phyloP scores from a whole-genome alignment of 306 rosid genomes.

The Citrullus mucosospermus region DNA sequence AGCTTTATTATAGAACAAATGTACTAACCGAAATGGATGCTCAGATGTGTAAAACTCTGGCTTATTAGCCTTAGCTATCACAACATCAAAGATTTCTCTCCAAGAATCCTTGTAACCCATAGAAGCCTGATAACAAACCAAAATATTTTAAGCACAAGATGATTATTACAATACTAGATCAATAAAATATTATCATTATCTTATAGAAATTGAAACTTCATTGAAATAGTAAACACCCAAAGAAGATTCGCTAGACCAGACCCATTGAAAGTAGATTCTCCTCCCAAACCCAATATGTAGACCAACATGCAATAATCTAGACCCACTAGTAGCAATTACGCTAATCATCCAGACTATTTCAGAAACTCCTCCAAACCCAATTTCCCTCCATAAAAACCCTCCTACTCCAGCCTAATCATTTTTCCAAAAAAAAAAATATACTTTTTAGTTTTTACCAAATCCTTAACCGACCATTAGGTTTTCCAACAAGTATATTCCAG shows the following conservation, averaged over 20 bases:
- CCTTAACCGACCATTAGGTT: neutral
- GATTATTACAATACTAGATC: neutral
- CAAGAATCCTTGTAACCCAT: conserved; percentile 54
- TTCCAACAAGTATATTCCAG: neutral
- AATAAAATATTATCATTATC: neutral
- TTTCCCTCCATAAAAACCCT: neutral
- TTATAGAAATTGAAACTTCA: neutral
- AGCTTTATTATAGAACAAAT: conserved; percentile 9
- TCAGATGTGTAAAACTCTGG: conserved; percentile 86
- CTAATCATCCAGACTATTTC: neutral
- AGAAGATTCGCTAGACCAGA: neutral
- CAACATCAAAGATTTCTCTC: conserved; percentile 92
- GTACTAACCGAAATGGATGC: conserved; percentile 89
- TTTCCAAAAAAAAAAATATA: neutral
- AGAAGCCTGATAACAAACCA: conserved; percentile 50
- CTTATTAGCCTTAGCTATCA: conserved; percentile 88
- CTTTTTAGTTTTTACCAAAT: neutral
- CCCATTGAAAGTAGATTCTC: neutral
- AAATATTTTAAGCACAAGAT: neutral
- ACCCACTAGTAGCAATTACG: neutral
- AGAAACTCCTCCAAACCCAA: neutral
- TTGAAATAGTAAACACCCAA: neutral
- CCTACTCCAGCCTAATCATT: neutral
- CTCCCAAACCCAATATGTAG: neutral
- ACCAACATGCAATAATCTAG: neutral